Base-by-base conservation (phyloP, 1,139 yeast genomes). In the Hyphopichia fennica region DNA sequence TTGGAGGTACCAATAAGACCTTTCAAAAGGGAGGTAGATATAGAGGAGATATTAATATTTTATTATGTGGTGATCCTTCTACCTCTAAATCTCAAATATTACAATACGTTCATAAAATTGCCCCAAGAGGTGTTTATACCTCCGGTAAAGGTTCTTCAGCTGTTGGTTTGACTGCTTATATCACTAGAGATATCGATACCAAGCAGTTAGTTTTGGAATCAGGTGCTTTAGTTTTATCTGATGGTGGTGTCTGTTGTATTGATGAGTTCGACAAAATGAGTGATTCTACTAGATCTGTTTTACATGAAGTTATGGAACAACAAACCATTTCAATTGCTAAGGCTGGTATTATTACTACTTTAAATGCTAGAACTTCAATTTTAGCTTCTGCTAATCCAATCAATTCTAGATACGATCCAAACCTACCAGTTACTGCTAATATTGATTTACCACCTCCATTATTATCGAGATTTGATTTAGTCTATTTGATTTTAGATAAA, bases 141-240 rank as follows among this genome's bases (percentile, higher is more conserved):
- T 90, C 97, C 1, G 99, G 99, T 65, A 93, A 93, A 58, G 99
- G 99, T 42, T 90, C 98, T 0, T 93, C 99, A 19, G 99, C 99
- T 0, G 99, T 93, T 43, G 99, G 99, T 72, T 75, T 93, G 59
- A 93, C 99, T 0, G 99, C 99, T 1, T 93, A 93, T 61, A 85
- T 93, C 43, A 91, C 99, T 8, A 77, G 97, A 58, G 99, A 93
- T 63, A 78, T 87, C 35, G 99, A 93, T 56, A 89, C 98, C 1
- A 87, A 82, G 55, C 99, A 93, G 60, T 70, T 93, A 40, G 99
- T 93, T 7, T 75, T 93, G 45, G 99, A 93, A 62, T 82, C 93
- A 60, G 99, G 99, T 63, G 99, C 99, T 0, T 76, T 93, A 51
- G 99, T 93, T 11, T 75, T 93, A 41, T 89, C 97, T 7, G 99